A percentile compares a stretch with the other conserved stretches of the same genome.
These are phyloP conservation scores for Datisca glomerata DNA, from an alignment of 306 rosid species.

Conservation along the genomic window DNA sequence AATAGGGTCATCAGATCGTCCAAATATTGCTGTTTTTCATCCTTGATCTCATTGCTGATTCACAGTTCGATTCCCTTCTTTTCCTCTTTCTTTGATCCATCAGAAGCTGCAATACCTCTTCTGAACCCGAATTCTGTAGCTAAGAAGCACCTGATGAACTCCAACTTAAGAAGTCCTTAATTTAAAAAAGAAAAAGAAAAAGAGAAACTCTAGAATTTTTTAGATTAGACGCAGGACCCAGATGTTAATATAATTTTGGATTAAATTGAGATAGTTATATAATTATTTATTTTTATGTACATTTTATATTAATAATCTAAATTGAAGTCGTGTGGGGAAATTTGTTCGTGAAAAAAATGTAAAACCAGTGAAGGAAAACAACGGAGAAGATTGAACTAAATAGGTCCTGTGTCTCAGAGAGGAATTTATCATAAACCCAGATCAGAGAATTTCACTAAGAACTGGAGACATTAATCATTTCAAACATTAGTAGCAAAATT, in stretches of 20 bases:
- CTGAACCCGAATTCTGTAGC: conserved; percentile 45
- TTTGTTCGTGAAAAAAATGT: conserved; percentile 57
- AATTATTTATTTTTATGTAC: conserved; percentile 1
- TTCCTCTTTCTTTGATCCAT: conserved; percentile 61
- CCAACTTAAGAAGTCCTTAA: conserved; percentile 57
- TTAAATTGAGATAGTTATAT: neutral
- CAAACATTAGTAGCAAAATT: conserved; percentile 37
- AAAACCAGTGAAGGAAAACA: conserved; percentile 88
- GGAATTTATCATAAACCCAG: conserved; percentile 74
- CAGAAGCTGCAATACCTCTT: conserved; percentile 38
- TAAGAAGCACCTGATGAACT: conserved; percentile 35
- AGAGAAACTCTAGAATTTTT: neutral
- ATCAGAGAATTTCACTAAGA: conserved; percentile 86
- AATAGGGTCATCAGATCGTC: conserved; percentile 44
- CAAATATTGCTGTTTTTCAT: conserved; percentile 65
- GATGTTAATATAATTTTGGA: neutral
- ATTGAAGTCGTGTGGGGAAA: neutral
- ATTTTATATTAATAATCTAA: conserved; percentile 1
- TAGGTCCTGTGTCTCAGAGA: conserved; percentile 75
- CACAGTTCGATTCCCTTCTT: conserved; percentile 72
- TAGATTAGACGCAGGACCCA: conserved; percentile 14
- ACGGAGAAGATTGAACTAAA: conserved; percentile 88
- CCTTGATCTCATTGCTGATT: conserved; percentile 76
- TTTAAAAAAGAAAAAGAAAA: no score
- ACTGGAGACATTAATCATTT: conserved; percentile 88